Evolutionary conservation across 2,329 filamentous ascomycete species (phyloP).

Genomic region (Penicillium oxalicum): DNA sequence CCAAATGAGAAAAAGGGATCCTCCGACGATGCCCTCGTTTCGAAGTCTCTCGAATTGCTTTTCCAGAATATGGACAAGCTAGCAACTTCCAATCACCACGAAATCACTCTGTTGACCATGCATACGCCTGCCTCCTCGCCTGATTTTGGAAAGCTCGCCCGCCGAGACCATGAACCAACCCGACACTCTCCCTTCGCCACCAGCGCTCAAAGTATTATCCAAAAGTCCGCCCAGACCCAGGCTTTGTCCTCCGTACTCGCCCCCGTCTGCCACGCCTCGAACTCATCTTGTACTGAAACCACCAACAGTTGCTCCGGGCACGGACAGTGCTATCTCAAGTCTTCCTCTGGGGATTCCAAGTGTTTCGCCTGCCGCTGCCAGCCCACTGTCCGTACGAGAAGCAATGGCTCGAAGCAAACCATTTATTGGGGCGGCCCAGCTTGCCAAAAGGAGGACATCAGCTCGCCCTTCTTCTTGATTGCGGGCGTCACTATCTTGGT

Average conservation of each 20-base stretch:
- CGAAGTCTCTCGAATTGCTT: constrained; percentile 42
- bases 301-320: constrained; percentile 80
- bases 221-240: constrained; percentile 15
- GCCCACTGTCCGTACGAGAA: constrained; percentile 47
- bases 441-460: constrained; percentile 89
- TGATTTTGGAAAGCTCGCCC: background rate
- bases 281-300: constrained; percentile 59
- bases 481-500: constrained; percentile 66
- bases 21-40: constrained; percentile 28
- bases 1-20: constrained; percentile 3
- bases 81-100: constrained; percentile 34
- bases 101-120: constrained; percentile 54
- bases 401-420: constrained; percentile 51
- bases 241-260: constrained; percentile 48
- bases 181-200: background rate
- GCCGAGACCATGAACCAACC: constrained; percentile 1
- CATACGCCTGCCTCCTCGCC: constrained; percentile 24
- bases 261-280: constrained; percentile 67
- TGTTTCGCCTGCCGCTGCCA: constrained; percentile 80
- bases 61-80: constrained; percentile 40
- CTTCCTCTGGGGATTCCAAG: constrained; percentile 42
- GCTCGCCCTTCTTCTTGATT: constrained; percentile 82
- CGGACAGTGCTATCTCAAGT: constrained; percentile 68
- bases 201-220: background rate
- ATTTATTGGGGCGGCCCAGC: constrained; percentile 76